Conservation (phyloP, 1,139 yeast genomes). For the Yamadazyma pseudoaaseri region DNA sequence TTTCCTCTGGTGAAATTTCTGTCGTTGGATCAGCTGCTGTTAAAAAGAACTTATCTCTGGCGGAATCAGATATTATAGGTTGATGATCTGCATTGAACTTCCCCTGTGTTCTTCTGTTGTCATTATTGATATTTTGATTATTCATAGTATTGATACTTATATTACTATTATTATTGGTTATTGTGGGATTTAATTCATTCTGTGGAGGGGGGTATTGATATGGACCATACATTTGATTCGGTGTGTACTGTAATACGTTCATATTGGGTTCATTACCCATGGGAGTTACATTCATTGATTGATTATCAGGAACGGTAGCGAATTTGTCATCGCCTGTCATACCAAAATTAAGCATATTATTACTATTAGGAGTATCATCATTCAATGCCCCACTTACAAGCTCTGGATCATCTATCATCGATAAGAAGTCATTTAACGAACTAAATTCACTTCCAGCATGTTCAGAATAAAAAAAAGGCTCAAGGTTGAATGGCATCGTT, state of each 20-base stretch:
- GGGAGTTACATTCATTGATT: constrained; percentile 10
- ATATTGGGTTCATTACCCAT: constrained; percentile 20
- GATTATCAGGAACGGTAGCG: neutral
- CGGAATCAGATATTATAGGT: constrained; percentile 70
- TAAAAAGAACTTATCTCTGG: constrained; percentile 87
- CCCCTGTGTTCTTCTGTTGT: neutral
- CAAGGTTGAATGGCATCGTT: constrained; percentile 54
- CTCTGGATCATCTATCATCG: constrained; percentile 87
- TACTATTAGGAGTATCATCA: constrained; percentile 28
- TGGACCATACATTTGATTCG: constrained; percentile 23
- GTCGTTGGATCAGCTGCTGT: constrained; percentile 98
- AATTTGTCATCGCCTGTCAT: constrained; percentile 13
- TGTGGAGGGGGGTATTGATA: constrained; percentile 9
- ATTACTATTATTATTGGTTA: neutral
- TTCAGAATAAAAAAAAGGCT: constrained; percentile 81
- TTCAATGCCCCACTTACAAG: constrained; percentile 51
- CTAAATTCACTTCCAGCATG: constrained; percentile 94
- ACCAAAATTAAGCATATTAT: constrained; percentile 26
- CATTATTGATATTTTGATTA: neutral
- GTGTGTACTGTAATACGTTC: constrained; percentile 25
- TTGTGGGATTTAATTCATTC: neutral
- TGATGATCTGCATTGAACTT: constrained; percentile 19
- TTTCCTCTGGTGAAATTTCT: constrained; percentile 90
- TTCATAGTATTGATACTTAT: neutral
- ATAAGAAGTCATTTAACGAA: constrained; percentile 82